A percentile compares a stretch with the other conserved stretches of the same genome.
phyloP scores from a whole-genome alignment of 805 yeast species.

The Starmera pachycereana region DNA sequence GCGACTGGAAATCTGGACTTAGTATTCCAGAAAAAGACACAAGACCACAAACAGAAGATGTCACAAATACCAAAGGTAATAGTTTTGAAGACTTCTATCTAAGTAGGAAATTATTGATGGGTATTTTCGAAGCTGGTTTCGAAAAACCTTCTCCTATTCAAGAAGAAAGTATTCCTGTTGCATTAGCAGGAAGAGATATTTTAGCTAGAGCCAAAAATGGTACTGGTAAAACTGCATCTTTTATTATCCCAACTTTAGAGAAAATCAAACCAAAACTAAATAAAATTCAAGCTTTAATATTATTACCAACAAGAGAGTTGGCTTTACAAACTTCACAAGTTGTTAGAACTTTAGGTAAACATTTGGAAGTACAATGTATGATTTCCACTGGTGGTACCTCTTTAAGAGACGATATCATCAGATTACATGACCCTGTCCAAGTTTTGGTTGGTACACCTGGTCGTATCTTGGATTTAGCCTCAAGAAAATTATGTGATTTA shows the following conservation, averaged over 20 bases:
- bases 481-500: slow-evolving; percentile 79
- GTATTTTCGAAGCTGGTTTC: slow-evolving; percentile 97
- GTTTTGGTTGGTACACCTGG: slow-evolving; percentile 97
- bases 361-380: slow-evolving; percentile 87
- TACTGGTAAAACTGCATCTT: slow-evolving; percentile 97
- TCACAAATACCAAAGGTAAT: slow-evolving; percentile 80
- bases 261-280: slow-evolving; percentile 74
- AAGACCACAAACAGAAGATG: slow-evolving; percentile 98
- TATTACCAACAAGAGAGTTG: slow-evolving; percentile 96
- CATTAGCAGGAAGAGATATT: slow-evolving; percentile 89
- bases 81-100: slow-evolving; percentile 86
- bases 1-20: slow-evolving; percentile 66
- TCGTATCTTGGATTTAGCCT: slow-evolving; percentile 88
- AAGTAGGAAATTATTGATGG: slow-evolving; percentile 92
- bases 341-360: slow-evolving; percentile 90
- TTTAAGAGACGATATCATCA: slow-evolving; percentile 84
- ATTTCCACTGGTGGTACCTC: slow-evolving; percentile 98
- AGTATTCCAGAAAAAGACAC: slow-evolving; percentile 76
- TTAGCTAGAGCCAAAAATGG: slow-evolving; percentile 98
- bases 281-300: slow-evolving; percentile 83
- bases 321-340: slow-evolving; percentile 98
- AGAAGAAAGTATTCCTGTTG: slow-evolving; percentile 94
- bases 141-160: slow-evolving; percentile 98
- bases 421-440: slow-evolving; percentile 90
- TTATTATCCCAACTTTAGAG: slow-evolving; percentile 87